A percentile compares a stretch with the other conserved stretches of the same genome.
These are phyloP conservation scores for Huntiella omanensis DNA, from an alignment of 2,329 filamentous ascomycete genomes.

Conservation along the genomic window DNA sequence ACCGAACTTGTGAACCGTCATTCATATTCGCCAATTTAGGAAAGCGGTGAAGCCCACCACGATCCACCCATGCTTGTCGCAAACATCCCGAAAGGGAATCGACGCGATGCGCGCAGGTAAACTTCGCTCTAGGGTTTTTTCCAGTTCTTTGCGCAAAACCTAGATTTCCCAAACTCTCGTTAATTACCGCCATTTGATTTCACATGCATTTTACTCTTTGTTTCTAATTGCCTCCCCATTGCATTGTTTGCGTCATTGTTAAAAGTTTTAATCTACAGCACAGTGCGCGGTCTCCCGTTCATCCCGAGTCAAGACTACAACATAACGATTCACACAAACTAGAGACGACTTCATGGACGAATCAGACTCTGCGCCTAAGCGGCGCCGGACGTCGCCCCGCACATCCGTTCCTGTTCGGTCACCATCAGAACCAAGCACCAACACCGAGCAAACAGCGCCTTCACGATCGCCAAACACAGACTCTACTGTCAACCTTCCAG, in stretches of 20 bases:
- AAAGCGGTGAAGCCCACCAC: constrained; percentile 14
- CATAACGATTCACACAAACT: too few species aligned
- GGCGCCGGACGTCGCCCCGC: constrained; percentile 42
- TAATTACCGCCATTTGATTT: too few species aligned
- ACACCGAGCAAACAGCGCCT: background rate
- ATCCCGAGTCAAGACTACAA: too few species aligned
- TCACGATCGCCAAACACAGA: background rate
- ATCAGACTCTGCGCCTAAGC: constrained; percentile 37
- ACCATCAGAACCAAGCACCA: constrained; percentile 6
- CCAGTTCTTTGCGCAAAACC: too few species aligned
- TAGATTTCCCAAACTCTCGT: too few species aligned
- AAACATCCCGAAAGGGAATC: background rate
- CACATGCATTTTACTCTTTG: too few species aligned
- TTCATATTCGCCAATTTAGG: constrained; percentile 6
- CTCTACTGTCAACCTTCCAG: background rate
- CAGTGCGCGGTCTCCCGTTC: too few species aligned
- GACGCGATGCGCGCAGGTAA: constrained; percentile 6
- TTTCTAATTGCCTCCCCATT: too few species aligned
- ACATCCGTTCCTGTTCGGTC: constrained; percentile 21
- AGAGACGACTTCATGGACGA: constrained; percentile 21
- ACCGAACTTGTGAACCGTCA: background rate
- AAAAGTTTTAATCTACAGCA: too few species aligned
- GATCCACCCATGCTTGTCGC: background rate
- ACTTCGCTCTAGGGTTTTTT: too few species aligned
- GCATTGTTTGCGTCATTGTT: too few species aligned